phyloP scores from a whole-genome alignment of 106 monocot genomes.

The Acanthochlamys bracteata region DNA sequence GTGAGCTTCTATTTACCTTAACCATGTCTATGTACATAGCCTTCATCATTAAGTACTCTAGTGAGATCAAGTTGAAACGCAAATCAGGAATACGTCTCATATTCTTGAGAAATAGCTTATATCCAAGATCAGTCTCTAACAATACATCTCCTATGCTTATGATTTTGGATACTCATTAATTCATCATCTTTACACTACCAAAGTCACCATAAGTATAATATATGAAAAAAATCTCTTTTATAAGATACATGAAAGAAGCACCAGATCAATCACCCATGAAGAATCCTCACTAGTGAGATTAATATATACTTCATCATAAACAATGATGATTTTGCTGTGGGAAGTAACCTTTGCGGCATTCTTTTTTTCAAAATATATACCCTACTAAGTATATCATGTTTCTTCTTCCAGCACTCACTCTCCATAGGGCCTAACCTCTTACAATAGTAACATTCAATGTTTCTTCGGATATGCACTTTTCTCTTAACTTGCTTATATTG shows the following conservation, averaged over 20 bases:
- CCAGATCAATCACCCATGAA: neutral
- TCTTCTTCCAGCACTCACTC: neutral
- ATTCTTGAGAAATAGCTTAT: neutral
- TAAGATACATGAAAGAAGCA: slow-evolving; percentile 8
- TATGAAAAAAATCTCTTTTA: neutral
- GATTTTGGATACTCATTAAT: neutral
- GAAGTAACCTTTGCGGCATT: neutral
- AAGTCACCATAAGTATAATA: neutral
- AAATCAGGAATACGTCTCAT: slow-evolving; percentile 7
- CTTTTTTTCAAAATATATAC: neutral
- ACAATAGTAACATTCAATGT: slow-evolving; percentile 1
- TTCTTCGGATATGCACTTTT: slow-evolving; percentile 2
- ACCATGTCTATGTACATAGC: neutral
- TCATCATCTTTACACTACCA: neutral
- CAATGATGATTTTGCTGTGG: neutral
- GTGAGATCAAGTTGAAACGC: slow-evolving; percentile 4
- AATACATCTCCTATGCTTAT: neutral
- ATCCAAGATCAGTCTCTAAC: slow-evolving; percentile 1
- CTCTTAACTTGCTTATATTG: neutral
- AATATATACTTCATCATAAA: neutral
- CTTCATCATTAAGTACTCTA: neutral
- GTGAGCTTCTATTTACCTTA: slow-evolving; percentile 1
- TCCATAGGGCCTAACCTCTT: neutral
- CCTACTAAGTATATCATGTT: neutral
- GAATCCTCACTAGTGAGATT: neutral